Evolutionary conservation across 805 yeast species (phyloP).

Genomic region (Myxozyma sirexii): DNA sequence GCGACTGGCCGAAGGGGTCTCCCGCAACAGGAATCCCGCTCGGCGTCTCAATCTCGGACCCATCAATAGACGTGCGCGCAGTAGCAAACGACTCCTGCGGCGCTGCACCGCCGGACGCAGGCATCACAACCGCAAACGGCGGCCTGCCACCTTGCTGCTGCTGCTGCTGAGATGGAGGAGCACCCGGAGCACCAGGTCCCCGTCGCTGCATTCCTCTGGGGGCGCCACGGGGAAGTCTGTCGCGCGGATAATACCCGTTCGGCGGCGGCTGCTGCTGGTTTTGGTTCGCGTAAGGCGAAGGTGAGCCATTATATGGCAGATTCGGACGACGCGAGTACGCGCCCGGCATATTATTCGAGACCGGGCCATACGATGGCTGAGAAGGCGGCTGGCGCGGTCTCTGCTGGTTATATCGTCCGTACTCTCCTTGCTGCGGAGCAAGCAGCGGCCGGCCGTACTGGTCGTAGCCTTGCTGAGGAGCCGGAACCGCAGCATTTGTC

Average conservation of each 20-base stretch:
- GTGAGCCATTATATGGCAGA: background rate
- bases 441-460: constrained; percentile 3
- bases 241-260: constrained; percentile 15
- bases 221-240: constrained; percentile 12
- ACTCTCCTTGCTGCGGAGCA: background rate
- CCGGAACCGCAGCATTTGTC: background rate
- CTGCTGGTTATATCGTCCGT: background rate
- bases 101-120: background rate
- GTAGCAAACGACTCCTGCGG: constrained; percentile 10
- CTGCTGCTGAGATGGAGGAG: background rate
- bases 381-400: background rate
- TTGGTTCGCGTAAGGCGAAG: constrained; percentile 2
- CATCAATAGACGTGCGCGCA: constrained; percentile 7
- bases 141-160: background rate
- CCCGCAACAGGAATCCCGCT: constrained; percentile 10
- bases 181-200: background rate
- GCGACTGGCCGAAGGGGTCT: background rate
- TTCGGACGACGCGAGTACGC: background rate
- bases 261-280: constrained; percentile 1
- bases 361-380: too few species aligned
- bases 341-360: background rate
- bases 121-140: constrained; percentile 17
- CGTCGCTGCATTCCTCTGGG: constrained; percentile 1
- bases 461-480: constrained; percentile 3
- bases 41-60: background rate